Base-by-base conservation (phyloP, 106 monocot genomes). In the Phalaenopsis aphrodite region DNA sequence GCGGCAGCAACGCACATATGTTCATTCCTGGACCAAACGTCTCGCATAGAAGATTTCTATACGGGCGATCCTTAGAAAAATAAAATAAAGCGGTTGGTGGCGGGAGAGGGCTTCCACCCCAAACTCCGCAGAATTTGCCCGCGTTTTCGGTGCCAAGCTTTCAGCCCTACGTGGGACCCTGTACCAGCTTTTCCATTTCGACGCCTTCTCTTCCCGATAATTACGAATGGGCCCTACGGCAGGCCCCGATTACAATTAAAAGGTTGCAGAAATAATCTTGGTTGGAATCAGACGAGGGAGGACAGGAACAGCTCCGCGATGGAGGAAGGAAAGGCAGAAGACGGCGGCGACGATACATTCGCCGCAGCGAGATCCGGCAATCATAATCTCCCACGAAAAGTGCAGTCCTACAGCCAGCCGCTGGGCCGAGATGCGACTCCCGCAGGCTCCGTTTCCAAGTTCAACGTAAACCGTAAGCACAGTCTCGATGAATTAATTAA, bases 321-420 rank as follows among this genome's bases (percentile, higher is more conserved):
- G 78, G 80, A 77, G 12, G 67, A 41, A 38, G 9, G 71, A 37
- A 81, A 72, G 45, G 82, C 64, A 56, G 83, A 87, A 5, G 86
- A 83, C 55, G 78, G 77, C 24, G 83, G 57, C 37, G 71, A n/a
- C n/a, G 76, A 76, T 55, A 16, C 38, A 19, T 65, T 17, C 49
- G 19, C 52, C 48, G 42, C 58, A 46, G n/a, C 72, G 45, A 46
- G 67, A 57, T 14, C 74, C 49, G 43, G 75, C 65, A 5, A 37
- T 64, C 15, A 55, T 75, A 6, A 9, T 72, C 84, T 14, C 75
- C 79, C 1, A 43, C 72, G 73, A 36, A 84, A 85, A 69, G 55
- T 77, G 12, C 78, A 79, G 1, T 83, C 83, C 56, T 88, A 81
- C 75, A 83, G 83, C 78, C 88, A 88, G 76, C 85, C 85, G 16